Conservation (phyloP, 441 rosid genomes). For the Sinapis alba region DNA sequence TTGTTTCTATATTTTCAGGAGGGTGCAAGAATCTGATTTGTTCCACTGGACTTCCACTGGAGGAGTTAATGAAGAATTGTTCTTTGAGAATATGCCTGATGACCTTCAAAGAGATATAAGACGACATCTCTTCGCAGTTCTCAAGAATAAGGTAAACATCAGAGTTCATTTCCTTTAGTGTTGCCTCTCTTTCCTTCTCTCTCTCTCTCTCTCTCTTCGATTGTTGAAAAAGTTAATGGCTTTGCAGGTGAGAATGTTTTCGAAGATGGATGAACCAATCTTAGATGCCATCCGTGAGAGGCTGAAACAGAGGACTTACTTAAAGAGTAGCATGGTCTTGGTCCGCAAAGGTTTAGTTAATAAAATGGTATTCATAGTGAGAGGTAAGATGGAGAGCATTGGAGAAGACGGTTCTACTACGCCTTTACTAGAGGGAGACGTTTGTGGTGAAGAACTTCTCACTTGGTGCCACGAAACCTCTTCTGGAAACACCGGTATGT, state of each 20-base stretch:
- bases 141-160: background rate
- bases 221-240: background rate
- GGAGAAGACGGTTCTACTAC: conserved; percentile 54
- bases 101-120: background rate
- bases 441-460: conserved; percentile 87
- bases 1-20: background rate
- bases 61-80: background rate
- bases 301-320: conserved; percentile 69
- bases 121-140: background rate
- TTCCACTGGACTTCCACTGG: background rate
- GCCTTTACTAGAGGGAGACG: conserved; percentile 65
- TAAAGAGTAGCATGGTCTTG: conserved; percentile 59
- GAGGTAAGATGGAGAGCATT: conserved; percentile 71
- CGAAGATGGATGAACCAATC: conserved; percentile 66
- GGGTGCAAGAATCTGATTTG: background rate
- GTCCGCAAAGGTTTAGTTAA: conserved; percentile 56
- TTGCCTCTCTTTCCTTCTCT: background rate
- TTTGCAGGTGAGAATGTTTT: conserved; percentile 73
- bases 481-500: conserved; percentile 63
- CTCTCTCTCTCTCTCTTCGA: background rate
- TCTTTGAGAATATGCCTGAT: background rate
- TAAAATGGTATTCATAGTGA: conserved; percentile 81
- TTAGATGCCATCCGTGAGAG: conserved; percentile 80
- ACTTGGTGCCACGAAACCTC: conserved; percentile 82
- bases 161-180: background rate